A percentile compares a stretch with the other conserved stretches of the same genome.
These are phyloP conservation scores for Diaporthe amygdali DNA, from an alignment of 2,329 filamentous ascomycete species.

Conservation along the genomic window DNA sequence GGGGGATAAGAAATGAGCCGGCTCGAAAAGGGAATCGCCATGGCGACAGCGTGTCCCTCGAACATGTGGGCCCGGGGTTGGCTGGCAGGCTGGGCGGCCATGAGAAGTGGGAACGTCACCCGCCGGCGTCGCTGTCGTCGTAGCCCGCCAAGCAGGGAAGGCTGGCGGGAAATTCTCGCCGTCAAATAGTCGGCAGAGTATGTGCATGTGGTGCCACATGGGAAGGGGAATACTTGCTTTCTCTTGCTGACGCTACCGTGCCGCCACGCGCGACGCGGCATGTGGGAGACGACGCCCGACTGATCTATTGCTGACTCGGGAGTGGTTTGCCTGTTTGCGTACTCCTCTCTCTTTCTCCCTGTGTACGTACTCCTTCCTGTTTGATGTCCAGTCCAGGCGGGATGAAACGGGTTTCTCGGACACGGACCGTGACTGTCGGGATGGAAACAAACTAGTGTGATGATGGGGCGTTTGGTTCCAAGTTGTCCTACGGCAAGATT, in stretches of 20 bases:
- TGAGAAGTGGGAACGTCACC: background rate
- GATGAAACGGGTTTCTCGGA: background rate
- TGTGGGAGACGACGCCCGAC: background rate
- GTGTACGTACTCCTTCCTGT: background rate
- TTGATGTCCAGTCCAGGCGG: background rate
- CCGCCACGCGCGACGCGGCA: conserved; percentile 2
- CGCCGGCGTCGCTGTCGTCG: background rate
- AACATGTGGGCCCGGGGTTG: background rate
- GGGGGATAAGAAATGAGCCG: background rate
- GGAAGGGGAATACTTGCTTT: background rate
- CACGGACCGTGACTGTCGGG: background rate
- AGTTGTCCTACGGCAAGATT: background rate
- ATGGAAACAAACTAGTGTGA: background rate
- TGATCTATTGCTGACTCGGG: background rate
- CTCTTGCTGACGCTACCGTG: background rate
- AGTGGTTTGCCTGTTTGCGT: background rate
- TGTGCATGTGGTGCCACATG: background rate
- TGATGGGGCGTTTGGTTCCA: background rate
- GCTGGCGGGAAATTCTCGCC: background rate
- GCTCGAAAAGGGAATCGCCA: background rate
- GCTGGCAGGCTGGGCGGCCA: background rate
- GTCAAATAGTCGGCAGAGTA: background rate
- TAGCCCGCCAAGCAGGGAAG: background rate
- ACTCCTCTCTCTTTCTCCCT: background rate
- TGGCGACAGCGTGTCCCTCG: background rate